Percentiles rank a stretch among this genome's conserved stretches.
Evolutionary conservation across 139 green algal species (phyloP).

Genomic region (Prasinococcaceae sp.): DNA sequence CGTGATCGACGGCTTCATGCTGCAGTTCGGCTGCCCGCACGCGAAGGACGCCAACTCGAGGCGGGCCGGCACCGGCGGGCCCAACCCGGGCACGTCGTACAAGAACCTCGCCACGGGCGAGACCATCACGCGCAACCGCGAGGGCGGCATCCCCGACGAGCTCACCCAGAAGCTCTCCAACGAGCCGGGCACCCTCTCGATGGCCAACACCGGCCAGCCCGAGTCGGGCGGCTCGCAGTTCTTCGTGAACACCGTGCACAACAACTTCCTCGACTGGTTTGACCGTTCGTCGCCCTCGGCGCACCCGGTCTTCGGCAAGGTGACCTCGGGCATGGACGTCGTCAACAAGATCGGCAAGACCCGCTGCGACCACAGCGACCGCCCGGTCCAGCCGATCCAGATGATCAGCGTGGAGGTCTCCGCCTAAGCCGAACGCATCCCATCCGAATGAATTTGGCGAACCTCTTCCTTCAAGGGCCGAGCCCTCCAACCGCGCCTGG

Average conservation of each 20-base stretch:
- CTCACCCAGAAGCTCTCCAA: constrained; percentile 11
- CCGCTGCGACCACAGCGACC: neutral
- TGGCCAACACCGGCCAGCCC: constrained; percentile 17
- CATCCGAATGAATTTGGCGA: too few relatives aligned
- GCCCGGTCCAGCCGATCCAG: constrained; percentile 5
- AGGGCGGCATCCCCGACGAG: constrained; percentile 17
- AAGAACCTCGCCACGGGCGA: neutral
- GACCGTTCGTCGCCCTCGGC: neutral
- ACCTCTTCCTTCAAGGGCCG: too few relatives aligned
- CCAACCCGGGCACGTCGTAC: neutral
- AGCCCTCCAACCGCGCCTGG: too few relatives aligned
- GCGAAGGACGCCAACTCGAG: neutral
- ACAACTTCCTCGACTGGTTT: constrained; percentile 18
- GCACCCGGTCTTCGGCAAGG: constrained; percentile 20
- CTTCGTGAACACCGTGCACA: constrained; percentile 24
- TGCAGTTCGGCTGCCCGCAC: constrained; percentile 20
- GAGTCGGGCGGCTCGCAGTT: constrained; percentile 16
- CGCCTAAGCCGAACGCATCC: too few relatives aligned
- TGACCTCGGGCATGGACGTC: constrained; percentile 16
- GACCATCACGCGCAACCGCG: constrained; percentile 8
- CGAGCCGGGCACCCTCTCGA: constrained; percentile 8
- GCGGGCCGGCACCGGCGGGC: constrained; percentile 11
- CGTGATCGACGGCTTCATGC: constrained; percentile 24
- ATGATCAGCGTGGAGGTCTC: too few relatives aligned
- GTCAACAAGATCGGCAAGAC: constrained; percentile 13